A percentile compares a stretch with the other conserved stretches of the same genome.
phyloP scores from a whole-genome alignment of 768 basidiomycete species.

The Collybia nuda region DNA sequence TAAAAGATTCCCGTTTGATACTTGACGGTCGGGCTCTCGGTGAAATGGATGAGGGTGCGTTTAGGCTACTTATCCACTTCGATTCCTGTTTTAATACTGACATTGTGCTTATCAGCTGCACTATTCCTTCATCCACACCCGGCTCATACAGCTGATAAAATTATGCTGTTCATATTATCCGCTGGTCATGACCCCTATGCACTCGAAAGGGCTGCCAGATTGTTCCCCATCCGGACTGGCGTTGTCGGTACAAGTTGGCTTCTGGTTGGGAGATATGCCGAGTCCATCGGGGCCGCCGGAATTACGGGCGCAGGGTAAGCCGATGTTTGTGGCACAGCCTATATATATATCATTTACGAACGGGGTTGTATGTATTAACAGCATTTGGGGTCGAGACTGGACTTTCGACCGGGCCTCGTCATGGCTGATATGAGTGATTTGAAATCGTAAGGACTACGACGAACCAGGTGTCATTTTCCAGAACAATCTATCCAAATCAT shows the following conservation, averaged over 20 bases:
- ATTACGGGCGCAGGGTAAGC: slow-evolving; percentile 76
- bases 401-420: slow-evolving; percentile 46
- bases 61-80: slow-evolving; percentile 2
- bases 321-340: background rate
- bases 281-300: slow-evolving; percentile 67
- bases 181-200: slow-evolving; percentile 43
- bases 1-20: slow-evolving; percentile 9
- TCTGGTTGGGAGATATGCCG: slow-evolving; percentile 52
- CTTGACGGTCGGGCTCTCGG: no score
- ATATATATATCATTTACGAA: background rate
- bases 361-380: background rate
- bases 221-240: slow-evolving; percentile 88
- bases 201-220: slow-evolving; percentile 63
- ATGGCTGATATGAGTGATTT: slow-evolving; percentile 29
- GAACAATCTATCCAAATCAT: no score
- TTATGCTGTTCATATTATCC: slow-evolving; percentile 58
- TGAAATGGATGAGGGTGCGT: slow-evolving; percentile 26
- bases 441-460: no score
- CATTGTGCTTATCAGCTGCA: slow-evolving; percentile 32
- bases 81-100: slow-evolving; percentile 17
- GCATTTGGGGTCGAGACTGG: slow-evolving; percentile 37
- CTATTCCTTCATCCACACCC: slow-evolving; percentile 74
- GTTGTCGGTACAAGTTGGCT: slow-evolving; percentile 79
- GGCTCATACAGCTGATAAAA: slow-evolving; percentile 15
- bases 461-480: no score